Base-by-base conservation (phyloP, 345 rosid genomes). In the Bruguiera sexangula region DNA sequence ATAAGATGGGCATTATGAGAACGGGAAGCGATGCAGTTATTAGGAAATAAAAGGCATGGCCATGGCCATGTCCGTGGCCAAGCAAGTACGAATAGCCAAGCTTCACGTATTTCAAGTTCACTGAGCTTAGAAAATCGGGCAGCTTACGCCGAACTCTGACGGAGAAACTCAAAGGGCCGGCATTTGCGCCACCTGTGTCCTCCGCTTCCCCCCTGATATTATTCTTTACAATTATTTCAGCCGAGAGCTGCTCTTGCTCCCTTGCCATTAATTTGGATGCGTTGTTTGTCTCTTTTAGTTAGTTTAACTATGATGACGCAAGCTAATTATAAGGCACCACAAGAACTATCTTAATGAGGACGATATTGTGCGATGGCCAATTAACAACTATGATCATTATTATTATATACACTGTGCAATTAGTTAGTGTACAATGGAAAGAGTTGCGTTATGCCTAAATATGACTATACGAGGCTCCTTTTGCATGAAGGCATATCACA, bases 81-180 rank as follows among this genome's bases (percentile, higher is more conserved):
- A 87, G 80, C 65, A 90, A 85, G 75, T 87, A 87, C 20, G 82
- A 77, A 75, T 82, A 88, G 1, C 90, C 96, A 26, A 85, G 88
- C 75, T 68, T 84, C 26, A 88, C 87, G 56, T 87, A 85, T 65
- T 81, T 88, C 68, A 88, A 53, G 78, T 90, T 85, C 43, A 85
- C 88, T 4, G 82, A 84, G 37, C 55, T 71, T 1, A 86, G 81
- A 69, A 81, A 84, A 67, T 85, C 83, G 2, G 96, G 96, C 60
- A 83, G 63, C 54, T 79, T 68, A 2, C 80, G 79, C 20, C 78
- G 66, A 7, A 82, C 86, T 71, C 74, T 76, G 15, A 84, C 84
- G 0, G 82, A 79, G 81, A 82, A 81, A 57, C 65, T 72, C 66
- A 74, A 58, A 24, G 88, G 80, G n/a, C 87, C 84, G 16, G 85